Evolutionary conservation across 2,329 filamentous ascomycete genomes (phyloP), one percentile per base, ranked within the genome.

Genomic region (Grosmannia penicillata): DNA sequence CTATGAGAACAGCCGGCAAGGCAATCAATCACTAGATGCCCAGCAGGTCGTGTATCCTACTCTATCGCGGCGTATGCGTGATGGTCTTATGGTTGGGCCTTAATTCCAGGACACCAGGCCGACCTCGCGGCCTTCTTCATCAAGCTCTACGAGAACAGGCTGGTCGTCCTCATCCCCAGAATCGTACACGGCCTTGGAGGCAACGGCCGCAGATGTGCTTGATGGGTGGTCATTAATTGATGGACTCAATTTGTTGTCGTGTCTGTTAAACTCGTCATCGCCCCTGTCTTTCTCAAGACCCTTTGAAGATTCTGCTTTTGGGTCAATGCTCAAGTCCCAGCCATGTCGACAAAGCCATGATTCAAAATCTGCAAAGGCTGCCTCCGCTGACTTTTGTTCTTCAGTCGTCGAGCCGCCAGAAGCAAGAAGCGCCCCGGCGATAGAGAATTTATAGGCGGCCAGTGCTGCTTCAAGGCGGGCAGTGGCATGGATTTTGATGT

Each of bases 311-410:
- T 69, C 68, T 4, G 65, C 58, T 6, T 70, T 49, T 44, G 68
- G 70, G 40, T 68, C 60, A 8, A 57, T 63, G 14, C 61, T 51
- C 11, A 78, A 51, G 38, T 77, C 69, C 74, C 73, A 78, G 4
- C 64, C 70, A 34, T 56, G 56, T 33, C 55, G 57, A 59, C 57
- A 60, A 4, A 70, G 51, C 55, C 60, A 68, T 7, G 56, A 52
- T 47, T 68, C 66, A 3, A 76, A 54, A 5, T 58, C 58, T 2
- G 56, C 55, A 48, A 76, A 74, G 4, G 66, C 64, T 6, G 57
- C 55, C 13, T 61, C 60, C 8, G 70, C 64, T 2, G 55, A 57
- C 3, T 56, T 54, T 41, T 68, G 62, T 7, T 63, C 61, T 0
- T 53, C 44, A 3, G 59, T 60, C 28, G 59, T 48, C 6, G 45